Base-by-base conservation (phyloP, 768 basidiomycete genomes). In the Rhodotorula graminis region DNA sequence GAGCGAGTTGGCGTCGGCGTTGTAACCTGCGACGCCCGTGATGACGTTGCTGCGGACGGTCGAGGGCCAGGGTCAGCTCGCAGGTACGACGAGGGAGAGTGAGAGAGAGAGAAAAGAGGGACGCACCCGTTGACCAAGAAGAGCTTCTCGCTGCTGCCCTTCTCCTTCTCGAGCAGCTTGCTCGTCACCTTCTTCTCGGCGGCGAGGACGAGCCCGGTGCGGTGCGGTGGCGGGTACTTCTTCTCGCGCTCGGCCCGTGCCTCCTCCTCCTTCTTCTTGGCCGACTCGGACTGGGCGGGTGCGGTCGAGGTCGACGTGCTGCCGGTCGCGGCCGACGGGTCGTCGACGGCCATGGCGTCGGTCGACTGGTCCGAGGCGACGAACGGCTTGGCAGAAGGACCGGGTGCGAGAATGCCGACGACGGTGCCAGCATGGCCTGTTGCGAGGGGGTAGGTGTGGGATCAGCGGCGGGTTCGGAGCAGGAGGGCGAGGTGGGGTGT, bases 151-250 rank as follows among this genome's bases (percentile, higher is more conserved):
- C 93, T 93, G 78, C 92, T 94, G 29, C 93, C 96, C 72, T 92
- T 93, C 53, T 90, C 90, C 80, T 91, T 93, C 57, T 98, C 96
- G 58, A 99, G 86, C 49, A 98, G 88, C 82, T 98, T 99, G 57
- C 93, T 93, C 0, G 96, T 98, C 44, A 98, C 93, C 82, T 95
- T 96, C 86, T 95, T 95, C 86, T 99, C 91, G 12, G 90, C 93
- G 0, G 91, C 93, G 6, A 95, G 85, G 16, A 95, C 91, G 27
- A 95, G 90, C 1, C 93, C 93, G 74, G 93, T 90, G 77, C 88
- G 90, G 42, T 69, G 70, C 50, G 67, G 69, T 18, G 49, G 63
- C 27, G 71, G 69, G 66, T 77, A 70, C 59, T 77, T 74, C 55
- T 67, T 61, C 70, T 75, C 72, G 12, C 72, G 29, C 65, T 71